phyloP scores from a whole-genome alignment of 2,329 filamentous ascomycete species.

The Hortaea sp. region DNA sequence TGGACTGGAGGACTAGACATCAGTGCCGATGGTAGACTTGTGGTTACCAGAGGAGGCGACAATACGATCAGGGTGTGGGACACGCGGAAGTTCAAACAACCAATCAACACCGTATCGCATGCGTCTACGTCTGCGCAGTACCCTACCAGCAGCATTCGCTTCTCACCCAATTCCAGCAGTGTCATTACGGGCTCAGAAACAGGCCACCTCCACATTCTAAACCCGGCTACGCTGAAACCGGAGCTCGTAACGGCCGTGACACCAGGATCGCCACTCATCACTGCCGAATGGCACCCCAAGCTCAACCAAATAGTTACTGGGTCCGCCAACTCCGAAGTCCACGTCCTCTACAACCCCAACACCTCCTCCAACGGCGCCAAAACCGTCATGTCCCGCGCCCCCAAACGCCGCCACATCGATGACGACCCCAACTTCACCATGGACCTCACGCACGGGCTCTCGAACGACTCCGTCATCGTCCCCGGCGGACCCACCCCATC shows the following conservation, averaged over 20 bases:
- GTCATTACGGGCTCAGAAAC: constrained; percentile 82
- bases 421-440: constrained; percentile 83
- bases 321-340: constrained; percentile 81
- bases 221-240: constrained; percentile 76
- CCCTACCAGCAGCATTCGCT: constrained; percentile 76
- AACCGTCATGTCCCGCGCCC: constrained; percentile 82
- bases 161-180: constrained; percentile 72
- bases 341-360: constrained; percentile 82
- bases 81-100: constrained; percentile 85
- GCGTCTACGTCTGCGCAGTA: constrained; percentile 75
- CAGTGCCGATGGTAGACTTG: constrained; percentile 78
- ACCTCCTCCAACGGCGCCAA: constrained; percentile 73
- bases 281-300: constrained; percentile 83
- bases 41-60: constrained; percentile 85
- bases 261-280: constrained; percentile 68
- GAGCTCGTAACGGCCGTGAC: constrained; percentile 87
- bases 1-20: constrained; percentile 92
- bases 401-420: constrained; percentile 90
- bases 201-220: constrained; percentile 84
- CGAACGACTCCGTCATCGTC: constrained; percentile 68
- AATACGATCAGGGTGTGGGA: constrained; percentile 95
- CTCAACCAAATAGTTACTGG: constrained; percentile 95
- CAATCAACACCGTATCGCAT: constrained; percentile 70
- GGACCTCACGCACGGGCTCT: constrained; percentile 70
- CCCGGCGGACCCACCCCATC: constrained; percentile 32